Conservation (phyloP, 768 basidiomycete genomes). For the Hericium alpestre region DNA sequence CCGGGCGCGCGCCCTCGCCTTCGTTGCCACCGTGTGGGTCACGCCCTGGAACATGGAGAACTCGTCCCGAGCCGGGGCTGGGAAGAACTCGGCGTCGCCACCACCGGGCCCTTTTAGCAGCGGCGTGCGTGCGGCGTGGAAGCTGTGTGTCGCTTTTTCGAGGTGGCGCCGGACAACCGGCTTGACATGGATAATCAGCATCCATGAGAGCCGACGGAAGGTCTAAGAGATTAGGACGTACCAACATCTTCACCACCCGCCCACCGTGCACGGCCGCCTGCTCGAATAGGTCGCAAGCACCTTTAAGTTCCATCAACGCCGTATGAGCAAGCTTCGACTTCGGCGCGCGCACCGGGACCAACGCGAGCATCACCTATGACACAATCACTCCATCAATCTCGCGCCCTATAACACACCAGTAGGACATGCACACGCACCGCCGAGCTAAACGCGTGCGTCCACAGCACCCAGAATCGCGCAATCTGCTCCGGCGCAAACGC, state of each 20-base stretch:
- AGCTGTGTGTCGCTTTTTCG: conserved; percentile 31
- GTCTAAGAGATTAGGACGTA: conserved; percentile 21
- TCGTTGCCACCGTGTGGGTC: conserved; percentile 52
- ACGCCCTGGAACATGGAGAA: conserved; percentile 69
- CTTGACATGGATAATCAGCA: conserved; percentile 23
- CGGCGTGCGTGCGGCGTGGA: conserved; percentile 30
- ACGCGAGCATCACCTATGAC: conserved; percentile 59
- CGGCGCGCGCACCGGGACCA: conserved; percentile 61
- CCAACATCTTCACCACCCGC: conserved; percentile 60
- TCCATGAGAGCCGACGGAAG: neutral
- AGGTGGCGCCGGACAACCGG: conserved; percentile 56
- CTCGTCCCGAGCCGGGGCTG: conserved; percentile 50
- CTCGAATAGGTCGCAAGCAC: conserved; percentile 56
- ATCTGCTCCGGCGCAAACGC: conserved; percentile 1
- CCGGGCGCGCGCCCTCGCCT: conserved; percentile 14
- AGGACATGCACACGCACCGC: neutral
- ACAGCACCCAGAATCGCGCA: conserved; percentile 10
- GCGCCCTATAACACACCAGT: too few species aligned
- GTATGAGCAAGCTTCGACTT: conserved; percentile 60
- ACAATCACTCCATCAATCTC: too few species aligned
- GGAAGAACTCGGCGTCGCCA: conserved; percentile 52
- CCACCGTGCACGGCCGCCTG: conserved; percentile 52
- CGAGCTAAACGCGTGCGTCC: conserved; percentile 11
- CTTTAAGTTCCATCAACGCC: conserved; percentile 54
- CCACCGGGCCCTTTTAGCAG: conserved; percentile 28